These are phyloP conservation scores for Primulina huaijiensis DNA, from an alignment of 257 asterid genomes.

Conservation along the genomic window DNA sequence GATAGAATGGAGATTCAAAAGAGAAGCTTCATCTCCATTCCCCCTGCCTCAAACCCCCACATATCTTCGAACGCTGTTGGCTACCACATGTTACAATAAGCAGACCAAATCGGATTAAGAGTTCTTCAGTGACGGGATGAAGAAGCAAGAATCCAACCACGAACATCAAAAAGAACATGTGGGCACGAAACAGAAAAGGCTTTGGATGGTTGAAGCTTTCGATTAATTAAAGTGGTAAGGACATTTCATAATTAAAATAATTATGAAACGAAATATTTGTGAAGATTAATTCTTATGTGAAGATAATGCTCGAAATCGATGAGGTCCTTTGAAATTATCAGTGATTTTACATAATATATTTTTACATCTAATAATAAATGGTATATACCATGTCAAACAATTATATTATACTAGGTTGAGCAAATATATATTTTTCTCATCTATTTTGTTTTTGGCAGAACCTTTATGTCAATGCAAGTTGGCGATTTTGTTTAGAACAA, in stretches of 20 bases:
- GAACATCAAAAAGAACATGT: background rate
- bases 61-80: slow-evolving; percentile 21
- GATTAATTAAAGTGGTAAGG: slow-evolving; percentile 12
- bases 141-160: background rate
- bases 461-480: background rate
- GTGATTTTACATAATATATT: too few species aligned
- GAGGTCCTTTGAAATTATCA: too few species aligned
- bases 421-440: background rate
- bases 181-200: background rate
- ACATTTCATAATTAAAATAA: background rate
- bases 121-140: background rate
- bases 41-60: slow-evolving; percentile 28
- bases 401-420: too few species aligned
- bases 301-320: too few species aligned
- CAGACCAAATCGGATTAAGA: slow-evolving; percentile 17
- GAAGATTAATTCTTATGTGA: too few species aligned
- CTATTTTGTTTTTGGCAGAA: slow-evolving; percentile 20
- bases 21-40: slow-evolving; percentile 33
- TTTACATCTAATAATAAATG: too few species aligned
- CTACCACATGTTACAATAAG: slow-evolving; percentile 1
- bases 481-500: background rate
- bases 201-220: background rate
- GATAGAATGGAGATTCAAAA: slow-evolving; percentile 31
- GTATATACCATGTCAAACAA: too few species aligned
- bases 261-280: too few species aligned